A percentile compares a stretch with the other conserved stretches of the same genome.
phyloP scores from a whole-genome alignment of 495 filamentous ascomycete genomes.

The Penicillium lividum region DNA sequence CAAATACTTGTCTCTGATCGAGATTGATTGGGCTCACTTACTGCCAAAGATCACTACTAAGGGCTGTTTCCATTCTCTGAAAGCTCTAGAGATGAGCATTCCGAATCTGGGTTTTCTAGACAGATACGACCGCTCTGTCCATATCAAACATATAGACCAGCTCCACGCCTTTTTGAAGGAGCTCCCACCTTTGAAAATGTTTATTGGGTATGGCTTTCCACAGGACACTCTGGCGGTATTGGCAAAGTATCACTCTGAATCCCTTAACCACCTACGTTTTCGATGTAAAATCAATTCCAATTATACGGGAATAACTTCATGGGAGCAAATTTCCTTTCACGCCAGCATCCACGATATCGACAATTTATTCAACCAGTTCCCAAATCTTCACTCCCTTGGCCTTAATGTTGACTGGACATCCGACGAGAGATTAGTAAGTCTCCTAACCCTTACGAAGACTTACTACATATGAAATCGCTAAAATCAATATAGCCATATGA shows the following conservation, averaged over 20 bases:
- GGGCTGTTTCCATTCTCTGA: too few species aligned
- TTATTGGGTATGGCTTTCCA: neutral
- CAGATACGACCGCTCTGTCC: neutral
- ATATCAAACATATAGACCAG: neutral
- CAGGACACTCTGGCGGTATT: neutral
- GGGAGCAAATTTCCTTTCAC: too few species aligned
- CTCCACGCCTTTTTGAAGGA: neutral
- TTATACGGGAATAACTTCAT: too few species aligned
- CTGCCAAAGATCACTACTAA: too few species aligned
- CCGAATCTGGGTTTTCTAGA: too few species aligned
- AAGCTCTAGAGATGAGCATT: too few species aligned
- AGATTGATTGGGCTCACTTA: too few species aligned
- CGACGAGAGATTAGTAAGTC: neutral
- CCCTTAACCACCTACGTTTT: neutral
- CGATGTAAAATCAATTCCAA: too few species aligned
- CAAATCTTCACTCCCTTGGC: neutral
- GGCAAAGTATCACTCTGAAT: neutral
- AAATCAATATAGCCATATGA: neutral
- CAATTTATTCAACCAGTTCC: neutral
- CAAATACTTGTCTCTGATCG: too few species aligned
- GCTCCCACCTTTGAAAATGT: neutral
- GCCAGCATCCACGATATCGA: neutral
- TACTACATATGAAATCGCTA: neutral
- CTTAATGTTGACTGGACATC: neutral
- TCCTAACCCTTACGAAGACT: neutral